Base-by-base conservation (phyloP, 805 yeast species). In the Pichia exigua region DNA sequence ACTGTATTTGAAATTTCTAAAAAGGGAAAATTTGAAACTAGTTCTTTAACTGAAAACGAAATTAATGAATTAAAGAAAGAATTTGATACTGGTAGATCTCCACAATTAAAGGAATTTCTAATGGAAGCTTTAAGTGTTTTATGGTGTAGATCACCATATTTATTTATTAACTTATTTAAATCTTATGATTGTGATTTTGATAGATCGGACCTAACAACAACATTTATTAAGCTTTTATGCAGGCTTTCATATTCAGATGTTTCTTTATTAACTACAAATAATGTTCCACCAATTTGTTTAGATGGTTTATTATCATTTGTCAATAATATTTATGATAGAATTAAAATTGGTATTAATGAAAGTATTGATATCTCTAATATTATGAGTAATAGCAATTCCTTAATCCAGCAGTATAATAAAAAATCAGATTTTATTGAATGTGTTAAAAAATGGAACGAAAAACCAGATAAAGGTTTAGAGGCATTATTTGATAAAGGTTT, bases 131-230 rank as follows among this genome's bases (percentile, higher is more conserved):
- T 92, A 2, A 86, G 96, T 3, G 81, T 85, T 46, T 68, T 87
- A 28, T 87, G 95, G 95, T 77, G 84, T 6, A 76, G 96, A 52
- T 80, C 87, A 0, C 92, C 96, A 1, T 70, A 77, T 4, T 83
- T 88, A 52, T 89, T 90, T 65, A 79, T 89, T 15, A 78, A 81
- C 44, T 66, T 91, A 38, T 94, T 87, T 64, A 82, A 87, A 50
- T 83, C 83, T 51, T 94, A 82, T 65, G 99, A 94, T 65, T 92
- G 98, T 67, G 92, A 89, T 62, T 82, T 89, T 57, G 95, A 89
- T 54, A 80, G 92, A 57, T 76, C 84, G 2, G 97, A 94, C 64
- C 68, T 95, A 51, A 76, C 92, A 17, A 76, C 77, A 22, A 78
- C 80, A 40, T 69, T 87, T 27, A 65, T 94, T 42, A 85, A 85